phyloP scores from a whole-genome alignment of 2,329 filamentous ascomycete species.

The Volutella citrinella region DNA sequence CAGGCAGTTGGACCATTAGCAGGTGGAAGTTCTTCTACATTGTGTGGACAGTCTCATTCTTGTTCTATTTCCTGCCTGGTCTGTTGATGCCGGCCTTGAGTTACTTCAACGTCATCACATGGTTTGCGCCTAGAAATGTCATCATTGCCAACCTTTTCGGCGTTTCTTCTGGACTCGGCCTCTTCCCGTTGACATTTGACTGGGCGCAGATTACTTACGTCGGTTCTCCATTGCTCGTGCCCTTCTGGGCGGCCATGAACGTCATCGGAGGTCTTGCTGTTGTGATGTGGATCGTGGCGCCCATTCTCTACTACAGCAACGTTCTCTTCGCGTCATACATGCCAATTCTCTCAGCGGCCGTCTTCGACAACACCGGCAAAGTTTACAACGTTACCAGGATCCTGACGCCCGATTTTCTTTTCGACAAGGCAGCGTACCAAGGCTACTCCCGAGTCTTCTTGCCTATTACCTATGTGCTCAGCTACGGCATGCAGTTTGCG shows the following conservation, averaged over 20 bases:
- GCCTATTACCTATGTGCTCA: conserved; percentile 83
- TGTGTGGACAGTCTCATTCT: conserved; percentile 67
- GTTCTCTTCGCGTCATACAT: conserved; percentile 79
- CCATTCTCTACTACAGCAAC: conserved; percentile 78
- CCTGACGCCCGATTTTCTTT: conserved; percentile 72
- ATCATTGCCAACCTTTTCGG: conserved; percentile 84
- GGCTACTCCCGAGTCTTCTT: conserved; percentile 83
- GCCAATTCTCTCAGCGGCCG: conserved; percentile 79
- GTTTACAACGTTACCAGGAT: conserved; percentile 81
- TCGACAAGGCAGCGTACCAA: conserved; percentile 72
- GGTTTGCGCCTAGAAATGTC: conserved; percentile 85
- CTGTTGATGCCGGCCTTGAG: conserved; percentile 79
- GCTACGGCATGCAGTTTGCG: conserved; percentile 84
- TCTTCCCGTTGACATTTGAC: conserved; percentile 86
- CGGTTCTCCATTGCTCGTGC: conserved; percentile 77
- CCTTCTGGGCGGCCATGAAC: conserved; percentile 84
- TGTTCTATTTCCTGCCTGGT: conserved; percentile 83
- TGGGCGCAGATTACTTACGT: conserved; percentile 91
- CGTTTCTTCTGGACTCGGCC: conserved; percentile 76
- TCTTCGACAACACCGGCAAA: conserved; percentile 81
- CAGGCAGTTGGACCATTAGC: conserved; percentile 79
- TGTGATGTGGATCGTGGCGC: conserved; percentile 82
- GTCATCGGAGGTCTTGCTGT: conserved; percentile 76
- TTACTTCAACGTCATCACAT: conserved; percentile 86
- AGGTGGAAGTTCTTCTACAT: conserved; percentile 81